Conservation (phyloP, 169 alveolate species). For the Plasmodium falciparum region DNA sequence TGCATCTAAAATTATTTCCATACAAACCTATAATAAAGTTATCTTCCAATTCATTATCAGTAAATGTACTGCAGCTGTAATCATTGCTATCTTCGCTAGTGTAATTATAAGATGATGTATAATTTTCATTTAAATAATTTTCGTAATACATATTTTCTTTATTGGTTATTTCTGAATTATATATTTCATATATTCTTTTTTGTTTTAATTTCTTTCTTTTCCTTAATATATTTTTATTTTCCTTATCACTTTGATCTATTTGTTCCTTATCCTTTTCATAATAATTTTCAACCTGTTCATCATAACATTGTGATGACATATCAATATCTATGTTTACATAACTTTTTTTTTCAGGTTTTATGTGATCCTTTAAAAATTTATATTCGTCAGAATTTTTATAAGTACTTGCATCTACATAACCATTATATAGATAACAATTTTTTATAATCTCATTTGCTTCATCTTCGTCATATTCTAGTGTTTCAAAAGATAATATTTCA, state of each 20-base stretch:
- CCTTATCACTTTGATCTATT: constrained; percentile 10
- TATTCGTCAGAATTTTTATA: constrained; percentile 73
- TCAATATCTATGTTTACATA: constrained; percentile 47
- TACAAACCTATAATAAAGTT: constrained; percentile 15
- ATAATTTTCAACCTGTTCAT: constrained; percentile 29
- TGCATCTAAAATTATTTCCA: constrained; percentile 22
- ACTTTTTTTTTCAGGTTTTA: constrained; percentile 30
- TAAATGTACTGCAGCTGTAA: constrained; percentile 16
- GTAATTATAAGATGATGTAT: constrained; percentile 52
- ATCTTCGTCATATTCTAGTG: constrained; percentile 68
- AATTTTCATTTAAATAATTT: constrained; percentile 66
- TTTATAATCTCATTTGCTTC: constrained; percentile 72
- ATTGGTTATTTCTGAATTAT: constrained; percentile 66
- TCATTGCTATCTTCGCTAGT: constrained; percentile 46
- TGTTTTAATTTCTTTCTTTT: constrained; percentile 22
- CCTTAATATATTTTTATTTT: constrained; percentile 1
- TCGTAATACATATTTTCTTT: constrained; percentile 46
- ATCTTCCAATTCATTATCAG: constrained; percentile 38
- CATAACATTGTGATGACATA: constrained; percentile 36
- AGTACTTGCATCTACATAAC: constrained; percentile 39
- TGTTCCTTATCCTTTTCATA: neutral
- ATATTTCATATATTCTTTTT: constrained; percentile 64
- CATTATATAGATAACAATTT: constrained; percentile 71
- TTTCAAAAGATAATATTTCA: constrained; percentile 37
- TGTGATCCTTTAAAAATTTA: constrained; percentile 55